Percentiles rank a stretch among this genome's conserved stretches.
Evolutionary conservation across 306 rosid species (phyloP).

Genomic region (Carpinus fangiana): DNA sequence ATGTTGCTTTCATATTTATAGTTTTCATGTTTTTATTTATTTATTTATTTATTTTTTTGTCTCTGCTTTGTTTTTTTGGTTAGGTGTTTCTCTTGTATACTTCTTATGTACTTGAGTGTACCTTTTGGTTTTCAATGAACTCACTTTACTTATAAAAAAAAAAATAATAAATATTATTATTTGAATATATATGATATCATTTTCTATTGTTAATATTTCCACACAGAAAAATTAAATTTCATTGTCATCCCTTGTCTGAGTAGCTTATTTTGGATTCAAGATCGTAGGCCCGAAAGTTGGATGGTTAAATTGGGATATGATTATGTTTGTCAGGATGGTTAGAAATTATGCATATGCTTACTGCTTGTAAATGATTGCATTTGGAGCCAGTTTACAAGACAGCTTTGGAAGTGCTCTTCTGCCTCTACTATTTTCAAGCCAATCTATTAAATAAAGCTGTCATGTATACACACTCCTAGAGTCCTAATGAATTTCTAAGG

Average conservation of each 20-base stretch:
- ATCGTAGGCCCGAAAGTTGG: background rate
- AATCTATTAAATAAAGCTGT: background rate
- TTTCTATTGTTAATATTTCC: background rate
- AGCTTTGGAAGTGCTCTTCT: background rate
- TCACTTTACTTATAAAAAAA: too few relatives aligned
- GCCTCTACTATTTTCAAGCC: background rate
- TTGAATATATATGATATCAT: background rate
- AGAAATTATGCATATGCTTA: background rate
- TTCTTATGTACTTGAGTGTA: too few relatives aligned
- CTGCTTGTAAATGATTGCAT: background rate
- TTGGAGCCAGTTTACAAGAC: background rate
- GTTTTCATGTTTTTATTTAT: too few relatives aligned
- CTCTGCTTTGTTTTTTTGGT: too few relatives aligned
- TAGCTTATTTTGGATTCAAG: slow-evolving; percentile 12
- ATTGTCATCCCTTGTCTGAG: background rate
- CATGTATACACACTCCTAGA: background rate
- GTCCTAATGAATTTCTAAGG: background rate
- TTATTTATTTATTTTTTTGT: too few relatives aligned
- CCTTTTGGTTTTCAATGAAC: too few relatives aligned
- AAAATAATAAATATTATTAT: background rate
- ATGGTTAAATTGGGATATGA: background rate
- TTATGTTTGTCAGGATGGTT: background rate
- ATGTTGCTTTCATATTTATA: too few relatives aligned
- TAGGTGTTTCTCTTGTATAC: too few relatives aligned
- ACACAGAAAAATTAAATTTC: background rate